Evolutionary conservation across 192 early-diverging fungal species (phyloP), one percentile per base, ranked within the genome.

Genomic region (Coemansia guatemalensis): DNA sequence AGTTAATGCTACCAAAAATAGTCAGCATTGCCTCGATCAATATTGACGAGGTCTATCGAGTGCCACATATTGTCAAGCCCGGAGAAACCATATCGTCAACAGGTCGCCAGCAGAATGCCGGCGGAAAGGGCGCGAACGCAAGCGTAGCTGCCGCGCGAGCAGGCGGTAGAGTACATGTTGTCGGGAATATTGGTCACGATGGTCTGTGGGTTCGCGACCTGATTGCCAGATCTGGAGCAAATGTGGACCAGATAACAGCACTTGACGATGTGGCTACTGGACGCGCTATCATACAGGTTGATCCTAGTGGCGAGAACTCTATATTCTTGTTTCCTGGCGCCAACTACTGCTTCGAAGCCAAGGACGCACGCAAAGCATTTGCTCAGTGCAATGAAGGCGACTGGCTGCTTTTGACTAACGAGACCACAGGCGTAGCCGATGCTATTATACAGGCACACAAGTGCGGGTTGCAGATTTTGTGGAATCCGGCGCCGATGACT

Each of bases 361-460:
- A 57, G 22, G 81, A 89, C 29, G 84, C 78, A 8, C 62, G 41
- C 12, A 41, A 68, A n/a, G 83, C 85, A 18, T 63, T 90, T n/a
- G 71, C 73, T 2, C 41, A 69, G 27, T 90, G 89, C 64, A 66
- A 73, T 5, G 22, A 59, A 21, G 87, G 85, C 11, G 92, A 92
- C 63, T 93, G 89, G 90, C 74, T 95, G 20, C 61, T 96, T 1
- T 81, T 94, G 68, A 94, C 96, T 50, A 96, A 95, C 74, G 95
- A 98, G 71, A 93, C 94, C 1, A 84, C 83, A 22, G 74, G 74
- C 9, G 88, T 89, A 21, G 88, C 82, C 3, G 85, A 84, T 5
- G 87, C 89, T 23, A 84, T 92, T 71, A 49, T 64, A 1, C 66
- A 81, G 8, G 88, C 87, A 18, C 82, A 75, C 20, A 58, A 70